Evolutionary conservation across 805 yeast species (phyloP).

Genomic region (Zygosaccharomyces siamensis): DNA sequence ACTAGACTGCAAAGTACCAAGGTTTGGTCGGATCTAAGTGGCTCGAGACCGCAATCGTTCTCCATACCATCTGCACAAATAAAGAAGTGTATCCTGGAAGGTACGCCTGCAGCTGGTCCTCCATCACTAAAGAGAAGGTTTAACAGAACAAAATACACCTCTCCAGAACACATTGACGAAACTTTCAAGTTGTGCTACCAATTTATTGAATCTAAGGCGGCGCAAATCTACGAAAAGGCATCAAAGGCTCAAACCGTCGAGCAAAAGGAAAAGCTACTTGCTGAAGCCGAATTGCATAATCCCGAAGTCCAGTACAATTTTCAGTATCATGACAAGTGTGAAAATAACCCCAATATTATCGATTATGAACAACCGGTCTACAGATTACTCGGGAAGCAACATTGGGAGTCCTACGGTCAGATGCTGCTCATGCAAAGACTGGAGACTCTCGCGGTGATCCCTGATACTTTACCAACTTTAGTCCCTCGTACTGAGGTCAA

Average conservation of each 20-base stretch:
- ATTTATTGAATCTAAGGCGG: conserved; percentile 47
- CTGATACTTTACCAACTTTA: conserved; percentile 89
- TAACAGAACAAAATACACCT: conserved; percentile 49
- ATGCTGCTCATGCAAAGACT: conserved; percentile 88
- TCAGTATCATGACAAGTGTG: conserved; percentile 38
- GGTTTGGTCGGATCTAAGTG: conserved; percentile 29
- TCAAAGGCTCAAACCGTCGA: conserved; percentile 25
- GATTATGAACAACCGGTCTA: conserved; percentile 79
- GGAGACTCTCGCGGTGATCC: conserved; percentile 78
- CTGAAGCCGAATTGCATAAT: conserved; percentile 65
- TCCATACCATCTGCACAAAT: conserved; percentile 25
- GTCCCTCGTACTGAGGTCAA: conserved; percentile 74
- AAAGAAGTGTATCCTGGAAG: conserved; percentile 34
- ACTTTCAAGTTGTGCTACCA: conserved; percentile 68
- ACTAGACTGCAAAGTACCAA: conserved; percentile 15
- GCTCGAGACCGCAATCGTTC: conserved; percentile 27
- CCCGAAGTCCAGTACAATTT: conserved; percentile 82
- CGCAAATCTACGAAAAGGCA: conserved; percentile 33
- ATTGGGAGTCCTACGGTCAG: conserved; percentile 67
- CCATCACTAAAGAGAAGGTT: conserved; percentile 43
- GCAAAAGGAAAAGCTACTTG: conserved; percentile 35
- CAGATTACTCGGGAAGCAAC: conserved; percentile 57
- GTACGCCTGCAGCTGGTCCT: conserved; percentile 44
- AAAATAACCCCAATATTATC: conserved; percentile 41
- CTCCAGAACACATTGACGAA: conserved; percentile 67